Conservation (phyloP, 1,284 basidiomycete species). For the Phellinidium pouzarii region DNA sequence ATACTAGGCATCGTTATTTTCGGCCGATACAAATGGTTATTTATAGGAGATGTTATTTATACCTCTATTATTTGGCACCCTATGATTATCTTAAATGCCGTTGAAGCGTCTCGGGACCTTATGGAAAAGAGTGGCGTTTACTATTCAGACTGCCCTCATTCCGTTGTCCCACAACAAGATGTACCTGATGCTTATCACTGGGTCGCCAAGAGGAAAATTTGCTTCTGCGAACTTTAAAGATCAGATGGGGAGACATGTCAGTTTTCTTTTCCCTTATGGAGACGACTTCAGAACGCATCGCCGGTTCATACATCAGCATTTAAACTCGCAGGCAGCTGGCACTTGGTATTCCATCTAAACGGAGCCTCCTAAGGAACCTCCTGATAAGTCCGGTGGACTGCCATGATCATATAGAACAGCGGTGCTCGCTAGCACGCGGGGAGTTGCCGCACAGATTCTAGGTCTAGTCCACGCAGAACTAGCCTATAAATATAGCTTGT, state of each 20-base stretch:
- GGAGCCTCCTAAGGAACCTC: slow-evolving; percentile 23
- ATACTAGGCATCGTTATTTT: no score
- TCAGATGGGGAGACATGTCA: slow-evolving; percentile 23
- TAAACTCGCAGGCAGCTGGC: slow-evolving; percentile 19
- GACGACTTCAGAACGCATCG: slow-evolving; percentile 27
- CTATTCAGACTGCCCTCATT: slow-evolving; percentile 32
- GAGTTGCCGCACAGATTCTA: neutral
- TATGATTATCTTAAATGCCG: slow-evolving; percentile 33
- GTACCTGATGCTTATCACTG: slow-evolving; percentile 14
- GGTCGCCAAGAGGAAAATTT: neutral
- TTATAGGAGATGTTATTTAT: slow-evolving; percentile 28
- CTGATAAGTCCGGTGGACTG: slow-evolving; percentile 21
- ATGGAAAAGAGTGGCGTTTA: slow-evolving; percentile 34
- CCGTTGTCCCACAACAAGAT: slow-evolving; percentile 25
- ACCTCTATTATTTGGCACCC: slow-evolving; percentile 29
- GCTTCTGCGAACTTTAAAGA: slow-evolving; percentile 16
- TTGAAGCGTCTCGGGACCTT: slow-evolving; percentile 30
- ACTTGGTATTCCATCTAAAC: slow-evolving; percentile 23
- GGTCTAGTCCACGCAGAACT: neutral
- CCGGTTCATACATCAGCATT: slow-evolving; percentile 26
- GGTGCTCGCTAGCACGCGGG: slow-evolving; percentile 20
- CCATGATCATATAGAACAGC: slow-evolving; percentile 24
- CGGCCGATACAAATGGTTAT: slow-evolving; percentile 15
- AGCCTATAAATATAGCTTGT: neutral
- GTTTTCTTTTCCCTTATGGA: slow-evolving; percentile 25